phyloP scores from a whole-genome alignment of 805 yeast species.

The Saturnispora saitoi region DNA sequence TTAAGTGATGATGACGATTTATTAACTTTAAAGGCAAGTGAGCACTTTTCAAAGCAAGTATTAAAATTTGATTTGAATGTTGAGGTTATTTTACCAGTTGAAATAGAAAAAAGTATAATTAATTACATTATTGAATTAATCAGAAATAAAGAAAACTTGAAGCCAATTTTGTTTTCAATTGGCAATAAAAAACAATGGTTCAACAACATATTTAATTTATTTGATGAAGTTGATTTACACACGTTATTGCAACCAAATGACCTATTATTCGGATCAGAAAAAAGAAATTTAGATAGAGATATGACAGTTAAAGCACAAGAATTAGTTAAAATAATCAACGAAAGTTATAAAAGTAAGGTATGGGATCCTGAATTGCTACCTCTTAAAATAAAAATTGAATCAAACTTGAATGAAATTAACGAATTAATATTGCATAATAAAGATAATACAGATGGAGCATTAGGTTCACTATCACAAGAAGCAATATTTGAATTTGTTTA shows the following conservation, averaged over 20 bases:
- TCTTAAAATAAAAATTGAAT: not conserved
- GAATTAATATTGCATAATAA: constrained; percentile 5
- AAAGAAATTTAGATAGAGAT: constrained; percentile 57
- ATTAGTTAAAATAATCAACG: constrained; percentile 7
- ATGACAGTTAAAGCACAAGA: constrained; percentile 24
- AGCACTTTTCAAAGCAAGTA: constrained; percentile 27
- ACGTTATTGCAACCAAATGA: constrained; percentile 17
- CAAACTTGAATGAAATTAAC: constrained; percentile 7
- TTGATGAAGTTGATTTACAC: constrained; percentile 7
- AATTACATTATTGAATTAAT: constrained; percentile 1
- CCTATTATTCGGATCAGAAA: constrained; percentile 57
- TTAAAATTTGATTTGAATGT: constrained; percentile 16
- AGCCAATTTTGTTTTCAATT: not conserved
- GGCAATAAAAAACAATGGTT: constrained; percentile 6
- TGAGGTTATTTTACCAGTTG: constrained; percentile 25
- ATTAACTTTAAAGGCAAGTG: constrained; percentile 42
- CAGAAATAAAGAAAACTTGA: not conserved
- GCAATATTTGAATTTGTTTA: constrained; percentile 19
- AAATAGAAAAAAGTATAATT: constrained; percentile 25
- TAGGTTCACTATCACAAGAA: constrained; percentile 25
- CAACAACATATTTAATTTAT: constrained; percentile 4
- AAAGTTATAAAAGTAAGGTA: not conserved
- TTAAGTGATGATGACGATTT: constrained; percentile 62
- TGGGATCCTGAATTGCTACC: not conserved
- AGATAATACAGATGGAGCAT: constrained; percentile 22